These are phyloP conservation scores for Aspergillus hiratsukae DNA, from an alignment of 2,329 filamentous ascomycete genomes.

Conservation along the genomic window DNA sequence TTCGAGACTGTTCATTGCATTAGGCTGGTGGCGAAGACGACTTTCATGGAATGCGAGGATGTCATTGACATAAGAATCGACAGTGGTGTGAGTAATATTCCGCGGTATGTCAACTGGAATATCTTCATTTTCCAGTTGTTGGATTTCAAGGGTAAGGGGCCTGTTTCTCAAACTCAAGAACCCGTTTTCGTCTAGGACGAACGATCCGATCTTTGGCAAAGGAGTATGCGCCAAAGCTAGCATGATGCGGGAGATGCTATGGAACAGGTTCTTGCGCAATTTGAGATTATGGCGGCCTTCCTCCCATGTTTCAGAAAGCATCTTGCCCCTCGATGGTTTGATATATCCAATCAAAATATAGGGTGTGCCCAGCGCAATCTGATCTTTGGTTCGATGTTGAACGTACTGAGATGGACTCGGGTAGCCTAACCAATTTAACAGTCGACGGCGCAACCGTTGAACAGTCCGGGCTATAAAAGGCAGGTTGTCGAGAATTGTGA, in stretches of 20 bases:
- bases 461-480: slow-evolving; percentile 3
- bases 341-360: slow-evolving; percentile 21
- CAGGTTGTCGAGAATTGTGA: slow-evolving; percentile 7
- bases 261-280: slow-evolving; percentile 18
- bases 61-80: slow-evolving; percentile 3
- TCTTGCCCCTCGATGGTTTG: slow-evolving; percentile 10
- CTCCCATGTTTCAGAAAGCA: slow-evolving; percentile 21
- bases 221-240: slow-evolving; percentile 15
- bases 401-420: slow-evolving; percentile 2
- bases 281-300: slow-evolving; percentile 8
- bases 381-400: not conserved
- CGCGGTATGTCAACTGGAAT: slow-evolving; percentile 2
- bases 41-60: slow-evolving; percentile 5
- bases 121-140: slow-evolving; percentile 5
- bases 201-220: slow-evolving; percentile 33
- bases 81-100: not conserved
- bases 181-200: slow-evolving; percentile 24
- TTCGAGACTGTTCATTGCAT: slow-evolving; percentile 13
- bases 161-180: slow-evolving; percentile 14
- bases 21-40: slow-evolving; percentile 19
- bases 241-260: slow-evolving; percentile 12
- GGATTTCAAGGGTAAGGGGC: slow-evolving; percentile 11
- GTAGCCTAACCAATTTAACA: slow-evolving; percentile 5
- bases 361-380: not conserved
- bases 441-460: slow-evolving; percentile 4